Base-by-base conservation (phyloP, 306 rosid species). In the Cucumis hystrix region DNA sequence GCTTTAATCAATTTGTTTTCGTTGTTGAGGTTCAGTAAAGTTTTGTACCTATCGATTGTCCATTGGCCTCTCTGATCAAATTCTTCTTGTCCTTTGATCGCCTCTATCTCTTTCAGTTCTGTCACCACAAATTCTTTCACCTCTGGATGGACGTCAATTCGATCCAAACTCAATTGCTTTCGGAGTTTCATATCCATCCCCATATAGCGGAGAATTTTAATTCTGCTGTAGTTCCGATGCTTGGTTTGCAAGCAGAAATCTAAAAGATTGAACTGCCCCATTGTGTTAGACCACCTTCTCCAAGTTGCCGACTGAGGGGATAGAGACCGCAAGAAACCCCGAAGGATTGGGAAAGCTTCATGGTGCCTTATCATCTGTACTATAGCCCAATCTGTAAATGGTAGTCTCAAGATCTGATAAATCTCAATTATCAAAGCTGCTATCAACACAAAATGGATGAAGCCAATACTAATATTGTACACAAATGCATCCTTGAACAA, bases 211-310 rank as follows among this genome's bases (percentile, higher is more conserved):
- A 86, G 88, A 74, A 87, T 74, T 28, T 74, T 81, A 10, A 77
- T 52, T 33, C 82, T 79, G 76, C 81, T 66, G 13, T 65, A 65
- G 23, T 63, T 87, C 3, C 79, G 14, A 21, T 80, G 84, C 80
- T 83, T 84, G 79, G 81, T 85, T 55, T 85, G 84, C 47, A 82
- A 54, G 83, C 88, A 89, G 79, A 85, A 89, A 58, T 71, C 75
- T 21, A 91, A 67, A 82, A 89, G 76, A 83, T 86, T 89, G 87
- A 89, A 89, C 54, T 87, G 91, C 6, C 86, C 80, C 79, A 89
- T 21, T 21, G 87, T 82, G n/a, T 86, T 78, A 5, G 97, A 87
- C 92, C 93, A 91, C 75, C 89, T 91, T 41, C 83, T 91, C 92
- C 89, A 56, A 30, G 25, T 39, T 52, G 79, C 69, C 10, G 89